A percentile compares a stretch with the other conserved stretches of the same genome.
Evolutionary conservation across 2,329 filamentous ascomycete genomes (phyloP).

Genomic region (Didymella segeticola): DNA sequence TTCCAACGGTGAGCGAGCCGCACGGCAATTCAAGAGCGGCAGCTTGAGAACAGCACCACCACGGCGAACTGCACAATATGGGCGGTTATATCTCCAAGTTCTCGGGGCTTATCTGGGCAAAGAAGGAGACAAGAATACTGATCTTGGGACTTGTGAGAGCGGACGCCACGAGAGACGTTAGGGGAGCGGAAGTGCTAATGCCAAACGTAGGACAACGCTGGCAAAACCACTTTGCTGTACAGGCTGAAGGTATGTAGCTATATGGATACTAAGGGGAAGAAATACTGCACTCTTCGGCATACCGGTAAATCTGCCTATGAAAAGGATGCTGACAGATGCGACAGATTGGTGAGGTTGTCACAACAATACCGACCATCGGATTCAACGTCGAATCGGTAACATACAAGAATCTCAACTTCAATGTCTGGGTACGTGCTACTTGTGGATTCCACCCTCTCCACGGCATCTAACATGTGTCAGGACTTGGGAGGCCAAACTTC

Average conservation of each 20-base stretch:
- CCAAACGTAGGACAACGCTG: conserved; percentile 83
- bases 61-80: conserved; percentile 34
- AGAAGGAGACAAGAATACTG: conserved; percentile 97
- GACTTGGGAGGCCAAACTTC: conserved; percentile 98
- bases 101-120: conserved; percentile 67
- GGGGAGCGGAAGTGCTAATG: conserved; percentile 26
- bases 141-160: conserved; percentile 85
- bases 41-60: conserved; percentile 18
- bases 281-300: background rate
- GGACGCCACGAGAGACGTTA: background rate
- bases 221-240: conserved; percentile 96
- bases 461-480: conserved; percentile 49
- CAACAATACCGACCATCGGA: conserved; percentile 97
- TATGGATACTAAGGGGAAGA: background rate
- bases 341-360: conserved; percentile 97
- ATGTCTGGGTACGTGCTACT: conserved; percentile 80
- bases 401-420: conserved; percentile 98
- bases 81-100: conserved; percentile 44
- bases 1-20: conserved; percentile 22
- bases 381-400: conserved; percentile 99
- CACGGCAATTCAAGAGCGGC: conserved; percentile 20
- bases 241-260: conserved; percentile 76
- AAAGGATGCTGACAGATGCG: background rate
- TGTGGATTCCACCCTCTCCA: background rate
- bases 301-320: background rate